phyloP scores from a whole-genome alignment of 192 early-diverging fungal species.

The Allomyces arbusculus region DNA sequence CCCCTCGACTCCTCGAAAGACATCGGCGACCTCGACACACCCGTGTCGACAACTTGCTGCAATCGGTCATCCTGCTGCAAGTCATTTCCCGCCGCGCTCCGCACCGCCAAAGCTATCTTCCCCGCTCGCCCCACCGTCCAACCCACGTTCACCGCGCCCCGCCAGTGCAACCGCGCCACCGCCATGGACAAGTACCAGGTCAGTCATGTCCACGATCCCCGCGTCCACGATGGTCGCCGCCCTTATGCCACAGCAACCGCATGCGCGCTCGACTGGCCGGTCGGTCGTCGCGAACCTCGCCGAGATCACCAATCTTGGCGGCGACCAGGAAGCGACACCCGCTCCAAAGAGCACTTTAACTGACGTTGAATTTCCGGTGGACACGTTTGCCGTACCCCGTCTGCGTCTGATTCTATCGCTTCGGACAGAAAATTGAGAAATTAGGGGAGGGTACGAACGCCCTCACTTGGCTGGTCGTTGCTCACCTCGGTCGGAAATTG shows the following conservation, averaged over 20 bases:
- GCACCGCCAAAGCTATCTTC: too few species aligned
- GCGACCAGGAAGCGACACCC: background rate
- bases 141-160: too few species aligned
- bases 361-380: background rate
- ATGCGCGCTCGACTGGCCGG: too few species aligned
- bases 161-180: too few species aligned
- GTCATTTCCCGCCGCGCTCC: too few species aligned
- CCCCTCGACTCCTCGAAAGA: too few species aligned
- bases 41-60: too few species aligned
- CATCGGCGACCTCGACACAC: too few species aligned
- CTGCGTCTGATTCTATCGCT: too few species aligned
- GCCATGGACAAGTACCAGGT: slow-evolving; percentile 46
- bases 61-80: too few species aligned
- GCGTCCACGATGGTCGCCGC: background rate
- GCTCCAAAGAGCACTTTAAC: background rate
- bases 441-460: slow-evolving; percentile 60
- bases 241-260: too few species aligned
- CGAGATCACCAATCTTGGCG: background rate
- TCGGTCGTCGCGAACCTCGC: background rate
- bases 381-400: background rate
- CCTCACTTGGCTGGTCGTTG: background rate
- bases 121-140: too few species aligned
- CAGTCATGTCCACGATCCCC: slow-evolving; percentile 1
- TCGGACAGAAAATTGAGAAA: slow-evolving; percentile 84
- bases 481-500: slow-evolving; percentile 3